These are phyloP conservation scores for Leccinum variicolor DNA, from an alignment of 768 basidiomycete genomes.

Conservation along the genomic window DNA sequence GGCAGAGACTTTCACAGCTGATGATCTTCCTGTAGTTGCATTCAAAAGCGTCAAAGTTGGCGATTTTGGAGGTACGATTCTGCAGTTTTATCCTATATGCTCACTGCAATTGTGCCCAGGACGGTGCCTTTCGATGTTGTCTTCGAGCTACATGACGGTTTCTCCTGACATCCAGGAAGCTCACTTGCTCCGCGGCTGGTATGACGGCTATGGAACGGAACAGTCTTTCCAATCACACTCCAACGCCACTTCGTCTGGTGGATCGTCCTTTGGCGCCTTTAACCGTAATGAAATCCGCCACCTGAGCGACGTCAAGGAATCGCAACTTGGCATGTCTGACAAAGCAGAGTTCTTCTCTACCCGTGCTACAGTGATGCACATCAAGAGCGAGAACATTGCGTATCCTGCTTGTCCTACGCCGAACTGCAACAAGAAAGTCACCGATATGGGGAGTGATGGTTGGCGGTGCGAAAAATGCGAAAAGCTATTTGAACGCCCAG, in stretches of 20 bases:
- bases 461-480: constrained; percentile 97
- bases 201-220: constrained; percentile 63
- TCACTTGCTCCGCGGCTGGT: constrained; percentile 89
- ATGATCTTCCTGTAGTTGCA: constrained; percentile 71
- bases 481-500: constrained; percentile 61
- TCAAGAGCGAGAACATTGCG: constrained; percentile 75
- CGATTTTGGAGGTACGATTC: constrained; percentile 73
- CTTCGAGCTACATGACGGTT: constrained; percentile 74
- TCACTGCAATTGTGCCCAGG: constrained; percentile 41
- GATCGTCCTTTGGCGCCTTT: constrained; percentile 44
- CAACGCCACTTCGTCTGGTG: constrained; percentile 36
- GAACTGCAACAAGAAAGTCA: constrained; percentile 88
- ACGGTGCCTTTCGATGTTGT: constrained; percentile 80
- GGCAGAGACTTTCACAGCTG: constrained; percentile 73
- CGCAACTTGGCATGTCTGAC: constrained; percentile 71
- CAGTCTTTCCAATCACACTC: constrained; percentile 73
- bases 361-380: constrained; percentile 82
- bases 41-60: constrained; percentile 94
- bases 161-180: constrained; percentile 93
- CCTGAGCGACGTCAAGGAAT: constrained; percentile 74
- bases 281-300: constrained; percentile 72
- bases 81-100: background rate
- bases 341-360: constrained; percentile 77
- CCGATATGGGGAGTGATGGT: constrained; percentile 49
- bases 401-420: constrained; percentile 87